Evolutionary conservation across 2,329 filamentous ascomycete genomes (phyloP).

Genomic region (Colletotrichum tamarilloi): DNA sequence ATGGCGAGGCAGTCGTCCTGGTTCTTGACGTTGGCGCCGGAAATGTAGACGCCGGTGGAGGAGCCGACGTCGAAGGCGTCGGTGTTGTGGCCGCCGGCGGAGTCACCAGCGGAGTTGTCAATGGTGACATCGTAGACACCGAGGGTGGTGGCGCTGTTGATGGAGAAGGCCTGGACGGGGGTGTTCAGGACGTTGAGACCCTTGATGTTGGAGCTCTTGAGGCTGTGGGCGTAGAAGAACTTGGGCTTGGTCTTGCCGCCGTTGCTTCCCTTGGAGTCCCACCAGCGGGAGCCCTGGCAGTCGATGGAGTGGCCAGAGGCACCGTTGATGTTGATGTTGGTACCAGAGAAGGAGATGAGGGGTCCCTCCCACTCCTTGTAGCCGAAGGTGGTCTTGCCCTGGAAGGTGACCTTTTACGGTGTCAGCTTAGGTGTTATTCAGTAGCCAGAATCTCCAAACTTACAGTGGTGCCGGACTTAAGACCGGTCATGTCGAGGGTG

Average conservation of each 20-base stretch:
- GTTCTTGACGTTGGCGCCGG: slow-evolving; percentile 65
- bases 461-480: slow-evolving; percentile 58
- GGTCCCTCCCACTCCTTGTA: slow-evolving; percentile 75
- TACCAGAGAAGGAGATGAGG: slow-evolving; percentile 70
- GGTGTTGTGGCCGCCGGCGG: slow-evolving; percentile 60
- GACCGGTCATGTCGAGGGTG: slow-evolving; percentile 67
- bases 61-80: slow-evolving; percentile 69
- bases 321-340: slow-evolving; percentile 63
- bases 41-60: slow-evolving; percentile 61
- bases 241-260: slow-evolving; percentile 73
- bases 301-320: slow-evolving; percentile 64
- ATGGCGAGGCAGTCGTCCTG: slow-evolving; percentile 71
- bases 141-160: slow-evolving; percentile 49
- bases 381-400: slow-evolving; percentile 74
- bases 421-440: neutral
- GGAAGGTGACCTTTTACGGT: slow-evolving; percentile 62
- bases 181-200: slow-evolving; percentile 54
- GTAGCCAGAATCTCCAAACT: neutral
- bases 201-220: slow-evolving; percentile 50
- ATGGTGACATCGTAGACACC: slow-evolving; percentile 49
- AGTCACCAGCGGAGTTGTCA: slow-evolving; percentile 52
- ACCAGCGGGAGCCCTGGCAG: slow-evolving; percentile 67
- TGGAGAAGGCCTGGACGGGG: slow-evolving; percentile 54
- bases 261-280: slow-evolving; percentile 70
- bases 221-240: slow-evolving; percentile 62